Evolutionary conservation across 2,329 filamentous ascomycete genomes (phyloP).

Genomic region (Ascochyta clinopodiicola): DNA sequence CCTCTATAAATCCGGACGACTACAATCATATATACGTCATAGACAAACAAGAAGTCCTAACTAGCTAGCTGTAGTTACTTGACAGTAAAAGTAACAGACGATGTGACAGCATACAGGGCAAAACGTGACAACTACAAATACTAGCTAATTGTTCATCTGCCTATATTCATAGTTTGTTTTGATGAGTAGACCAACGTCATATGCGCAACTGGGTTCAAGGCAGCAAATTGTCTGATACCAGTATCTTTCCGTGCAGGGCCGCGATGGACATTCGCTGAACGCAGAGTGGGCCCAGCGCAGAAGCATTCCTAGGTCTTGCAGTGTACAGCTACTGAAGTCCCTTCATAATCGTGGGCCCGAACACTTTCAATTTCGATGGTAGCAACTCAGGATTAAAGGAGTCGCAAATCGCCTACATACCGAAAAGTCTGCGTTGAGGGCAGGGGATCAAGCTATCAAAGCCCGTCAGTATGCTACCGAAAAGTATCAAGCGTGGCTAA

Average conservation of each 20-base stretch:
- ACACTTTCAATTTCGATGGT: slow-evolving; percentile 5
- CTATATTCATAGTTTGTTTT: too few relatives aligned
- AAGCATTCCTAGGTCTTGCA: slow-evolving; percentile 2
- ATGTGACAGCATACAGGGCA: background rate
- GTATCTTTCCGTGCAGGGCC: background rate
- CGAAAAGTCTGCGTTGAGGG: background rate
- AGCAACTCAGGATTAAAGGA: slow-evolving; percentile 8
- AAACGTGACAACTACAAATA: background rate
- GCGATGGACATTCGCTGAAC: background rate
- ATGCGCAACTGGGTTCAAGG: background rate
- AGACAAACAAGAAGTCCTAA: too few relatives aligned
- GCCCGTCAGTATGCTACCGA: background rate
- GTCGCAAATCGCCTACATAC: background rate
- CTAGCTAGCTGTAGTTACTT: too few relatives aligned
- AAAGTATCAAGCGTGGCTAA: slow-evolving; percentile 1
- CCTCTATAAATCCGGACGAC: too few relatives aligned
- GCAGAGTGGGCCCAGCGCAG: background rate
- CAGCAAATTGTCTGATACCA: background rate
- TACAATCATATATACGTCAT: too few relatives aligned
- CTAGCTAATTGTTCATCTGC: too few relatives aligned
- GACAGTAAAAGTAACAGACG: too few relatives aligned
- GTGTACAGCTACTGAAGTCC: background rate
- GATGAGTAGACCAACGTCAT: background rate
- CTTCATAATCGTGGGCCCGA: slow-evolving; percentile 1
- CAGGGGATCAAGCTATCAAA: background rate